phyloP scores from a whole-genome alignment of 179 eudicot species.

The Actinidia polygama region DNA sequence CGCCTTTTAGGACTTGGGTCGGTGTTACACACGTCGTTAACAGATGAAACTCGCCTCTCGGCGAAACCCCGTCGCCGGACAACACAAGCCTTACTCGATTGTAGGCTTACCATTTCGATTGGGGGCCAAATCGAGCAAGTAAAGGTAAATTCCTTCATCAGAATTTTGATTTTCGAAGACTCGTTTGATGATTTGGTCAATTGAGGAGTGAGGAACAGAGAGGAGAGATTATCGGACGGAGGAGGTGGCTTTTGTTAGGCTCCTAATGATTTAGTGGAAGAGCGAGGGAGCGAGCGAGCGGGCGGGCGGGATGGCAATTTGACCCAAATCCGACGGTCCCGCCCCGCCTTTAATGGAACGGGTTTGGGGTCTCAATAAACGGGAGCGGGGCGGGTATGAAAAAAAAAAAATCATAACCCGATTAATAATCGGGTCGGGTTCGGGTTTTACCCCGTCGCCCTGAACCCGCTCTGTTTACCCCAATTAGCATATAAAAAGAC shows the following conservation, averaged over 20 bases:
- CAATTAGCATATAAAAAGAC: too few species aligned
- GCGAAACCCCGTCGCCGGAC: constrained; percentile 86
- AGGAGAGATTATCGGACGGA: constrained; percentile 56
- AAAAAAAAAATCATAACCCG: too few species aligned
- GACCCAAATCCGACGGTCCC: too few species aligned
- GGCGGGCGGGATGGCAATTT: too few species aligned
- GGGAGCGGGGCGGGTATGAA: too few species aligned
- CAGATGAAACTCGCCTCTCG: constrained; percentile 83
- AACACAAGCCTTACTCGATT: constrained; percentile 89
- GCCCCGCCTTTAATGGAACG: too few species aligned
- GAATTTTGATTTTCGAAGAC: constrained; percentile 46
- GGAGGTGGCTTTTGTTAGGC: constrained; percentile 24
- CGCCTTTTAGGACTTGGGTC: constrained; percentile 73
- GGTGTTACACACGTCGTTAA: constrained; percentile 63
- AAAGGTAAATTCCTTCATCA: constrained; percentile 46
- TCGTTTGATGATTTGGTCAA: constrained; percentile 51
- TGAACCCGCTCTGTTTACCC: too few species aligned
- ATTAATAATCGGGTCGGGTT: too few species aligned
- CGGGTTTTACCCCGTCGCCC: too few species aligned
- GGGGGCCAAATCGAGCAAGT: constrained; percentile 58
- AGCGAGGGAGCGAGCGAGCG: too few species aligned
- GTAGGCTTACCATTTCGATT: constrained; percentile 72
- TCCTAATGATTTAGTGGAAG: too few species aligned
- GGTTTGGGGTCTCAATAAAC: too few species aligned
- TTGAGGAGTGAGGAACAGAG: constrained; percentile 44